Evolutionary conservation across 768 basidiomycete species (phyloP), one percentile per base, ranked within the genome.

Genomic region (Lentinula sp.): DNA sequence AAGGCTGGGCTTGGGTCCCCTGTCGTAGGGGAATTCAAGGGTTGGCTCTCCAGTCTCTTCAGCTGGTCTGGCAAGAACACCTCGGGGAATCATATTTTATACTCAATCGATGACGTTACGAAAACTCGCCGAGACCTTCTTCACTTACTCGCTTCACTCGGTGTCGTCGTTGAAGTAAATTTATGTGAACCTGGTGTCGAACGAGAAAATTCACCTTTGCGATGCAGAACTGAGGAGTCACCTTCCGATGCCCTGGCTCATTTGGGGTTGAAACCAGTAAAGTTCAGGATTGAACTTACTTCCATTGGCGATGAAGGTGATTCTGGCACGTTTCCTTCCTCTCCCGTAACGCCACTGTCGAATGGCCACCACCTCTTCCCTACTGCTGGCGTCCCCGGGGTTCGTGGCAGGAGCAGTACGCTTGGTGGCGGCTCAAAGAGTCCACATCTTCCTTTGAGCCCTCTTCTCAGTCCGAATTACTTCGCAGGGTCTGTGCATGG

Each of bases 1-100:
- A 66, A 68, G 46, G 72, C 69, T 58, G 73, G 74, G 48, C 70
- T 78, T 52, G 76, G 83, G 6, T 85, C 89, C 15, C 89, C 89
- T n/a, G 86, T 85, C 9, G 87, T 90, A 13, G 87, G 87, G 61
- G 91, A 92, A 71, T 86, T 92, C 73, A 90, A 89, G 70, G 90
- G 89, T 37, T 97, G 95, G 95, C 95, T 98, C 74, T 91, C 93
- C 20, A 96, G 91, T 66, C 77, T 98, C 35, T 98, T 98, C 79
- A 91, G 87, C 72, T 97, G 93, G 91, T 56, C 55, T 28, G 18
- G 57, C 15, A 94, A 91, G 69, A 78, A 81, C 36, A 83, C 85
- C 58, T 73, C 79, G 23, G 76, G 57, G 42, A 63, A 64, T 28
- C 63, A 66, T 12, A 69, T 81, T 35, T 68, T 84, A 20, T 88